Base-by-base conservation (phyloP, 2,329 filamentous ascomycete genomes). In the Incumbomyces delicatus region DNA sequence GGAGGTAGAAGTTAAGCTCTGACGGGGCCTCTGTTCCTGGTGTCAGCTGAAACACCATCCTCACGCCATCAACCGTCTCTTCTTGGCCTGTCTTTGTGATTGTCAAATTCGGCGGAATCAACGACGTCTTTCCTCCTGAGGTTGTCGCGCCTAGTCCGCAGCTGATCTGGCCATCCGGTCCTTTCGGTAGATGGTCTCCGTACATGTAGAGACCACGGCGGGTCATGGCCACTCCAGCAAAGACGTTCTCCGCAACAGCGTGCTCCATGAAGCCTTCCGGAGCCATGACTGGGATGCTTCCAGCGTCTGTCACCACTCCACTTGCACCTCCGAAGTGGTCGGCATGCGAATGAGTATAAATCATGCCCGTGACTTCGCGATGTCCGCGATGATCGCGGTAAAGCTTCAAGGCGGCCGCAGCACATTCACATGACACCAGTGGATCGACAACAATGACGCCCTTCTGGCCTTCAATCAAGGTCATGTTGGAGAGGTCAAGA, bases 1-100 rank as follows among this genome's bases (percentile, higher is more conserved):
- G 67, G 33, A 71, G 64, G 42, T 62, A 61, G 35, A 71, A 60
- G 47, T 67, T 66, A 48, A 72, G 58, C 52, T 71, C 67, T 0
- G 66, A 56, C 0, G 67, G 68, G 1, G 68, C 68, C 49, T 71
- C 69, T 0, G 67, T 67, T 1, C 58, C 65, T 1, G 67, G 66
- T 0, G 61, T 60, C 56, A 70, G 58, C 47, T 71, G 68, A 50
- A 68, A 70, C 2, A 61, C 51, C 12, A 71, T 62, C 16, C 55
- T 43, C 1, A 70, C 54, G 1, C 65, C 66, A 22, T 67, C 66
- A 6, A 68, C 50, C 0, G 52, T 47, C 6, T 48, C 40, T 42
- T 60, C 50, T 27, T 66, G 51, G 1, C 64, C 65, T 0, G 62
- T 67, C 1, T 56, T 37, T 2, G 52, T 50, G 46, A 70, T 65